Conservation (phyloP, 2,329 filamentous ascomycete genomes). For the Talaromyces sp. region DNA sequence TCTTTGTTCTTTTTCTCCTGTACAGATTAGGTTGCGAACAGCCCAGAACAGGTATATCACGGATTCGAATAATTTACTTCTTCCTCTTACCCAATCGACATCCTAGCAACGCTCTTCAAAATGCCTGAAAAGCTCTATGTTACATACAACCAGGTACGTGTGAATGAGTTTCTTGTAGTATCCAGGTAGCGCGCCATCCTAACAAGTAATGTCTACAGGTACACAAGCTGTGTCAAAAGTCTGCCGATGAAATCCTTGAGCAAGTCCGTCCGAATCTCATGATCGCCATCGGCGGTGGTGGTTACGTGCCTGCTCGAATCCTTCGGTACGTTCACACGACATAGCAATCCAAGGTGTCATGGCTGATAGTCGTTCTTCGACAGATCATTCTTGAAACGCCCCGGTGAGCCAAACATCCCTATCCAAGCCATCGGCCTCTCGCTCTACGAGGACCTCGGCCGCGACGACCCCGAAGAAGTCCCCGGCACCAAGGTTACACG, state of each 20-base stretch:
- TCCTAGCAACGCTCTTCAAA: constrained; percentile 32
- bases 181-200: background rate
- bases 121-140: constrained; percentile 87
- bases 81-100: background rate
- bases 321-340: constrained; percentile 57
- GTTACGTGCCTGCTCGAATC: constrained; percentile 95
- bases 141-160: constrained; percentile 82
- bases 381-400: constrained; percentile 85
- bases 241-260: constrained; percentile 75
- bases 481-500: constrained; percentile 92
- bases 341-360: background rate
- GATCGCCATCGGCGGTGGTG: constrained; percentile 96
- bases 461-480: constrained; percentile 64
- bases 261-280: constrained; percentile 92
- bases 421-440: constrained; percentile 99
- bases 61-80: background rate
- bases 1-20: background rate
- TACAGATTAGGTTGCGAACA: background rate
- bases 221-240: constrained; percentile 92
- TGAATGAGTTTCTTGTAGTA: background rate
- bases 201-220: constrained; percentile 56
- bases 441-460: constrained; percentile 81
- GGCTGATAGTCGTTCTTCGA: background rate
- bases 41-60: background rate
- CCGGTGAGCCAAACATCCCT: constrained; percentile 86